A percentile compares a stretch with the other conserved stretches of the same genome.
phyloP scores from a whole-genome alignment of 2,329 filamentous ascomycete species.

The Cladosporium sp. region DNA sequence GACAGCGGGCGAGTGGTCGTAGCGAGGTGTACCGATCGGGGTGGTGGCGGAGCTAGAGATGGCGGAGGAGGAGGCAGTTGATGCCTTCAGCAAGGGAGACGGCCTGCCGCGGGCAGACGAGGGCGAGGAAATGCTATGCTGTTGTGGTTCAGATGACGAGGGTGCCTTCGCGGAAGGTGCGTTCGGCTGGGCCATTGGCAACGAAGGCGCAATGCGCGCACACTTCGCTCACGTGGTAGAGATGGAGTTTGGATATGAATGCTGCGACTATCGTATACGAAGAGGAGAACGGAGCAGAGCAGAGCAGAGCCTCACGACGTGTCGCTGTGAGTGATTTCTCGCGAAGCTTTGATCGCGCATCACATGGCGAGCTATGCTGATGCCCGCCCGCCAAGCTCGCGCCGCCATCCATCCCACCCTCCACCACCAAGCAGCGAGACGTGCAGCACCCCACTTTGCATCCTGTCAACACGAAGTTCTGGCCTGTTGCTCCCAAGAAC shows the following conservation, averaged over 20 bases:
- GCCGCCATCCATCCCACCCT: not conserved
- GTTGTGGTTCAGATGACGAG: conserved; percentile 4
- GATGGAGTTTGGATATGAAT: not conserved
- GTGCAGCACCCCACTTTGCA: not conserved
- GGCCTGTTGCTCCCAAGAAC: conserved; percentile 2
- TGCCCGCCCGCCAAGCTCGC: not conserved
- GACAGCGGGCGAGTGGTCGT: conserved; percentile 35
- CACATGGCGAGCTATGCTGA: no score
- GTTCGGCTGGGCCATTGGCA: conserved; percentile 5
- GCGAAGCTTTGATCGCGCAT: no score
- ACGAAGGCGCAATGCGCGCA: conserved; percentile 1
- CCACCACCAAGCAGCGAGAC: not conserved
- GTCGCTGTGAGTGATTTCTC: not conserved
- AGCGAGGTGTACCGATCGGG: conserved; percentile 21
- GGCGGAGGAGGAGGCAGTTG: conserved; percentile 14
- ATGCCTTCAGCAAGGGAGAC: conserved; percentile 6
- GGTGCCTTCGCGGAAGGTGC: conserved; percentile 5
- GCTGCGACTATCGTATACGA: not conserved
- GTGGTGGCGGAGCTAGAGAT: conserved; percentile 12
- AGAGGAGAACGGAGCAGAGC: no score
- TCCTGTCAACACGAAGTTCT: not conserved
- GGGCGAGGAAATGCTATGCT: not conserved
- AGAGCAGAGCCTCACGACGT: not conserved
- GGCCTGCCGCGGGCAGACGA: not conserved
- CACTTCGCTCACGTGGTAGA: not conserved